Conservation (phyloP, 2,329 filamentous ascomycete genomes). For the Hyphodiscus sp. region DNA sequence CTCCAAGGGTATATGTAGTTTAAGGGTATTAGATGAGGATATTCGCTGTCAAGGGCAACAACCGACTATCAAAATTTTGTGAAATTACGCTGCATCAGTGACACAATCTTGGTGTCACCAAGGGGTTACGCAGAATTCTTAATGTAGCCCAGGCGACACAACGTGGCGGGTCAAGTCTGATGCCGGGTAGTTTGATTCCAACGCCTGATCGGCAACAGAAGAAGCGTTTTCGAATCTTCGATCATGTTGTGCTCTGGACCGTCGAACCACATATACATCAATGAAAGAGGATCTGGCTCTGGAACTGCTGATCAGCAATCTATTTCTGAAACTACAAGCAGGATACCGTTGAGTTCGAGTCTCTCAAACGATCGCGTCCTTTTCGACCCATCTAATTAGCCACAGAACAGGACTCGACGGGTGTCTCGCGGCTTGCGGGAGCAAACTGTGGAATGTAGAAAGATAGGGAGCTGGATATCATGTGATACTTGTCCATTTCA, state of each 20-base stretch:
- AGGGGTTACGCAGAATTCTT: conserved; percentile 17
- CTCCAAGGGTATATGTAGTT: not conserved
- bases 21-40: not conserved
- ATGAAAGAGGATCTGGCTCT: not conserved
- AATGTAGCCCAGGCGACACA: conserved; percentile 17
- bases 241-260: conserved; percentile 16
- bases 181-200: conserved; percentile 13
- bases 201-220: not conserved
- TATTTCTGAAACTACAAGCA: not conserved
- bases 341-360: not conserved
- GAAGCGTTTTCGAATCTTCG: conserved; percentile 2
- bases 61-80: conserved; percentile 8
- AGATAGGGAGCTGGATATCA: conserved; percentile 11
- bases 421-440: conserved; percentile 1
- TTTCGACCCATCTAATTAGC: not conserved
- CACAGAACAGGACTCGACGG: not conserved
- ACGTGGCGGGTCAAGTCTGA: conserved; percentile 19
- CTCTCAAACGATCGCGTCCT: not conserved
- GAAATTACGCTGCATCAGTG: conserved; percentile 27
- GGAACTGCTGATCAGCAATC: not conserved
- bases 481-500: conserved; percentile 7
- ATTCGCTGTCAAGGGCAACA: conserved; percentile 25
- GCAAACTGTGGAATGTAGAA: conserved; percentile 14
- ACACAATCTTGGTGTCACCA: conserved; percentile 13
- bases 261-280: not conserved